Conservation (phyloP, 139 green algal species). For the Auxenochlorella pyrenoidosa region DNA sequence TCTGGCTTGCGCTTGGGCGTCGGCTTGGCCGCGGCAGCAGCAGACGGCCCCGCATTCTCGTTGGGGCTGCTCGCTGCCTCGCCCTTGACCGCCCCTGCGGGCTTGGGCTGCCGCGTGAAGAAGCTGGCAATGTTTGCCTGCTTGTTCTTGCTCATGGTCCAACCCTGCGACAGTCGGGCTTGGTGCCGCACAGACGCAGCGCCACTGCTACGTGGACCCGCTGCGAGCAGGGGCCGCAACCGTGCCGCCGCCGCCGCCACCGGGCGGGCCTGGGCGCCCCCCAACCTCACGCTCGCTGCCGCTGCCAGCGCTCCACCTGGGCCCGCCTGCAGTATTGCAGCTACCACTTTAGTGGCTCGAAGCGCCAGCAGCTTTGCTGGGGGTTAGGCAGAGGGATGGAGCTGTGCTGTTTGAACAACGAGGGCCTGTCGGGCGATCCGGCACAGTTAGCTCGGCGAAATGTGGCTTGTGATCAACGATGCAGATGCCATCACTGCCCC, state of each 20-base stretch:
- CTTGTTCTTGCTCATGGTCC: background rate
- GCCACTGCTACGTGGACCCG: background rate
- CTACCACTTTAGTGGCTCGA: background rate
- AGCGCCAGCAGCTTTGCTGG: background rate
- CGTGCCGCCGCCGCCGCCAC: background rate
- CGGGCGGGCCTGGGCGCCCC: background rate
- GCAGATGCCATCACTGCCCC: too few relatives aligned
- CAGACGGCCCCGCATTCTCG: constrained; percentile 9
- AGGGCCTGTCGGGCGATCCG: background rate
- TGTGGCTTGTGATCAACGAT: background rate
- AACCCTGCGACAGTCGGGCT: background rate
- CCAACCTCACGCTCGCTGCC: background rate
- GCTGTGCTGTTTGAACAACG: background rate
- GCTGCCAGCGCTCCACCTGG: background rate
- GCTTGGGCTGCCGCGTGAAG: constrained; percentile 46
- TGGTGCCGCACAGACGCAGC: background rate
- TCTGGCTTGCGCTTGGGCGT: constrained; percentile 12
- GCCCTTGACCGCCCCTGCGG: background rate
- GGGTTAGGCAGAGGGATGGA: background rate
- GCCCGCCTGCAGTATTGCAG: constrained; percentile 7
- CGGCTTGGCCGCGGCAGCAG: background rate
- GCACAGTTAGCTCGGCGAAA: too few relatives aligned
- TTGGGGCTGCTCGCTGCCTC: constrained; percentile 9
- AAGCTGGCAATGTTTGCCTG: constrained; percentile 50
- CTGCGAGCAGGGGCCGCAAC: background rate